Percentiles rank a stretch among this genome's conserved stretches.
These are phyloP conservation scores for Lachancea mirantina DNA, from an alignment of 805 yeast species.

Conservation along the genomic window DNA sequence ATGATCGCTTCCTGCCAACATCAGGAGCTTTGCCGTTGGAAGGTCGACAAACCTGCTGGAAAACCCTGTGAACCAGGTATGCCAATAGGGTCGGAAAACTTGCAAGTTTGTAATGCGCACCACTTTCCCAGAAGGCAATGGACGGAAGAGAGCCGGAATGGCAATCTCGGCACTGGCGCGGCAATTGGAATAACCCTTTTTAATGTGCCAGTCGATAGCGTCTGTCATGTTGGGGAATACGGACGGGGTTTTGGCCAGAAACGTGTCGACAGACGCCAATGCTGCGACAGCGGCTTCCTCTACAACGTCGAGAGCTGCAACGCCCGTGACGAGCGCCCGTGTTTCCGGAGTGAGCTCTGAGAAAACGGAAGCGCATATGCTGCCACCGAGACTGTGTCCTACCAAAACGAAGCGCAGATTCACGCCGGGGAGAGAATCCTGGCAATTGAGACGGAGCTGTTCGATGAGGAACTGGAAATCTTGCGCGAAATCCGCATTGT, in stretches of 20 bases:
- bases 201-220: constrained; percentile 82
- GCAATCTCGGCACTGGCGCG: constrained; percentile 60
- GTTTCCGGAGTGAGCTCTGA: constrained; percentile 16
- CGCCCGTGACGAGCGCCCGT: constrained; percentile 45
- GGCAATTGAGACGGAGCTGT: too few species aligned
- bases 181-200: constrained; percentile 46
- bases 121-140: constrained; percentile 20
- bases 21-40: constrained; percentile 58
- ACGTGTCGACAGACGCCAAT: constrained; percentile 56
- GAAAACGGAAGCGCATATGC: constrained; percentile 58
- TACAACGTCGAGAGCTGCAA: constrained; percentile 81
- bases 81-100: constrained; percentile 66
- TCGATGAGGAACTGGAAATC: constrained; percentile 52
- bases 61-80: constrained; percentile 69
- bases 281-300: constrained; percentile 85
- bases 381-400: constrained; percentile 93
- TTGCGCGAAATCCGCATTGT: constrained; percentile 33
- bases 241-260: constrained; percentile 58
- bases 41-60: constrained; percentile 46
- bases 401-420: constrained; percentile 42
- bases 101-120: constrained; percentile 62
- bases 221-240: constrained; percentile 43
- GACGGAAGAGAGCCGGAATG: constrained; percentile 60
- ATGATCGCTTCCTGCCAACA: constrained; percentile 84
- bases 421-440: constrained; percentile 31